Base-by-base conservation (phyloP, 345 rosid species). In the Rubroshorea leprosula region DNA sequence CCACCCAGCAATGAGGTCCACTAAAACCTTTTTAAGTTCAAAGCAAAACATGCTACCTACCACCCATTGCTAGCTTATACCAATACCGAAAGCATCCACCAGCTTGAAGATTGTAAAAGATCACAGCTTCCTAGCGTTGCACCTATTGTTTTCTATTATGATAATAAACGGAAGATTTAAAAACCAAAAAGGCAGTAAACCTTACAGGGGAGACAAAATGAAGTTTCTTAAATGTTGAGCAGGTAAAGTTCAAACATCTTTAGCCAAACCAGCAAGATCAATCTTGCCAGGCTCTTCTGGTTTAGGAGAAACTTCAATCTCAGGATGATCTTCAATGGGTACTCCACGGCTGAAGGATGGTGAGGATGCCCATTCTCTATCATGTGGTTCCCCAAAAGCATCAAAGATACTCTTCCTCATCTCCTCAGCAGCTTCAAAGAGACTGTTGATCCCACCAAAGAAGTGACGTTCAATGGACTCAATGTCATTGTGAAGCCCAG, bases 371-470 rank as follows among this genome's bases (percentile, higher is more conserved):
- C 79, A 48, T 26, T 63, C 65, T 54, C 56, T 59, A 49, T 59
- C 64, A 17, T 54, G 38, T 18, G 62, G 65, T 21, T 74, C 77
- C 21, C 74, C 87, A n/a, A 89, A 74, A 27, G 67, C 50, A 59
- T 80, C 82, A 38, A 84, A 83, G 23, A 92, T 57, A 63, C 76
- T 64, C 60, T 70, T 84, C 65, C 29, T 78, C 90, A 86, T 80
- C 64, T 78, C 87, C 46, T 86, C 93, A 0, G 96, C 90, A 1
- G 84, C 84, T 49, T 74, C 78, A n/a, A 84, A 77, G 73, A 93
- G 80, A 23, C 73, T 82, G 63, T 69, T 66, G 20, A 89, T 45
- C 52, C 82, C 83, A 22, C 80, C 83, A 29, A 82, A 58, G 72
- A 93, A 71, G 26, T 70, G 80, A 5, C 62, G 84, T 49, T 90